A percentile compares a stretch with the other conserved stretches of the same genome.
Evolutionary conservation across 2,329 filamentous ascomycete species (phyloP).

Genomic region (Neonectria punicea): DNA sequence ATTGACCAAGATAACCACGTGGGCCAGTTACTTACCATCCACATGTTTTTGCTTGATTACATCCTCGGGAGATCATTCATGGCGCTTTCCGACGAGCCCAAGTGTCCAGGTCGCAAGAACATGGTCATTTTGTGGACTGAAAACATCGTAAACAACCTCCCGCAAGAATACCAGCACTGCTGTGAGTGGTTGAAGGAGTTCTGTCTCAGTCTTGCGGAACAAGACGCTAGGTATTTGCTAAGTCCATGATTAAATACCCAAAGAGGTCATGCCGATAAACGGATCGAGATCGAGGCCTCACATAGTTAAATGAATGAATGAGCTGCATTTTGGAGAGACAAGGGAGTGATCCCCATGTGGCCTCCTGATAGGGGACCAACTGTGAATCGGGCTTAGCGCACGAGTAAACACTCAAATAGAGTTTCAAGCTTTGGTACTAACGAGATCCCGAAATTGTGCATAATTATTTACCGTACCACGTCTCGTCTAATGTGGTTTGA

Average conservation of each 20-base stretch:
- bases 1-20: conserved; percentile 44
- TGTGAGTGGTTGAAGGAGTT: conserved; percentile 36
- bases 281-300: not conserved
- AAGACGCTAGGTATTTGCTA: conserved; percentile 41
- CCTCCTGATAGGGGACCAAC: no score
- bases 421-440: not conserved
- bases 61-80: no score
- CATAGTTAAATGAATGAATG: not conserved
- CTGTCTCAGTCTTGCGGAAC: conserved; percentile 34
- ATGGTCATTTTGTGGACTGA: conserved; percentile 41
- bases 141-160: conserved; percentile 33
- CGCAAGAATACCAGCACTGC: conserved; percentile 29
- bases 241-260: conserved; percentile 27
- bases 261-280: not conserved
- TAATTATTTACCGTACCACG: not conserved
- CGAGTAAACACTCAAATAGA: not conserved
- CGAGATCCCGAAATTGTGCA: not conserved
- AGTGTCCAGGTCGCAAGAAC: conserved; percentile 36
- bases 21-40: conserved; percentile 49
- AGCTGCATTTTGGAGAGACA: not conserved
- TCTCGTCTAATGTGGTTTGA: not conserved
- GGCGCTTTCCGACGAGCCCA: conserved; percentile 32
- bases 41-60: no score
- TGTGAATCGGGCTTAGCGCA: not conserved
- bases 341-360: not conserved